Conservation (phyloP, 2,329 filamentous ascomycete genomes). For the Drechslerella dactyloides region DNA sequence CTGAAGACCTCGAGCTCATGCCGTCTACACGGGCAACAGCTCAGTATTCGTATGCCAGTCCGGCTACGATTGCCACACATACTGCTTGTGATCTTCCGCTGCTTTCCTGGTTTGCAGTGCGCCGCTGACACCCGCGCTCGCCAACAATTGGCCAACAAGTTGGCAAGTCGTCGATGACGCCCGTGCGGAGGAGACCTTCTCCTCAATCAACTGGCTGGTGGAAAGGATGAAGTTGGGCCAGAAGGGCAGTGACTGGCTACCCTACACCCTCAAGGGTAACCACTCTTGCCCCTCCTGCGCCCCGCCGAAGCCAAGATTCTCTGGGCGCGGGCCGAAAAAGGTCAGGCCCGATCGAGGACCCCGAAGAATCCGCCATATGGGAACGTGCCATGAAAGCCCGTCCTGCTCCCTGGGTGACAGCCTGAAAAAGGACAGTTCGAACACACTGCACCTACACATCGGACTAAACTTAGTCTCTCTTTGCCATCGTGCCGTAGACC, state of each 20-base stretch:
- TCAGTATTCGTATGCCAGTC: slow-evolving; percentile 8
- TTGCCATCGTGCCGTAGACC: slow-evolving; percentile 59
- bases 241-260: slow-evolving; percentile 51
- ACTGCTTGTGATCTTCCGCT: slow-evolving; percentile 5
- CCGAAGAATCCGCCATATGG: slow-evolving; percentile 61
- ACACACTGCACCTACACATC: slow-evolving; percentile 58
- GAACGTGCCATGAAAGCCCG: slow-evolving; percentile 63
- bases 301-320: slow-evolving; percentile 57
- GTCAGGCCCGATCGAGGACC: slow-evolving; percentile 63
- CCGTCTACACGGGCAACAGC: slow-evolving; percentile 14
- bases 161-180: slow-evolving; percentile 28
- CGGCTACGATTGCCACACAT: slow-evolving; percentile 9
- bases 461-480: slow-evolving; percentile 60
- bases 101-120: slow-evolving; percentile 22
- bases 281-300: slow-evolving; percentile 56
- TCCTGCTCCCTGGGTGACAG: slow-evolving; percentile 60
- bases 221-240: slow-evolving; percentile 53
- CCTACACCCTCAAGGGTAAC: slow-evolving; percentile 46
- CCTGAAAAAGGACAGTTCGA: slow-evolving; percentile 55
- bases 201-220: slow-evolving; percentile 56
- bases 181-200: slow-evolving; percentile 50
- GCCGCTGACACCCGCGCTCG: slow-evolving; percentile 14
- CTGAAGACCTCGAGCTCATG: slow-evolving; percentile 17
- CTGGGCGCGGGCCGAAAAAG: slow-evolving; percentile 58
- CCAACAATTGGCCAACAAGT: slow-evolving; percentile 1